Percentiles rank a stretch among this genome's conserved stretches.
Conservation (phyloP, 805 yeast genomes). For the Candida manassasensis region DNA sequence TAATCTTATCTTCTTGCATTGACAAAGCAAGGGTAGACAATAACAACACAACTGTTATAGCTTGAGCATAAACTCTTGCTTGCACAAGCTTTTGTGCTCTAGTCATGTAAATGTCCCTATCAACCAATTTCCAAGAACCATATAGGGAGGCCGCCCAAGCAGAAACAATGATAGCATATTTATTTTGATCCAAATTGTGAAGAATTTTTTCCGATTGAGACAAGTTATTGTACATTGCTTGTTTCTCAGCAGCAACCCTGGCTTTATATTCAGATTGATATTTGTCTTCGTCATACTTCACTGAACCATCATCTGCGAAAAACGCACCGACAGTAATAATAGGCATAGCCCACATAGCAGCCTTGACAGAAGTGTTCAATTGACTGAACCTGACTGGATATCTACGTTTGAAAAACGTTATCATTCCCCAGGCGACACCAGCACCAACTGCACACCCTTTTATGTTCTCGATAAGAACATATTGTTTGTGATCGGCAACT, state of each 20-base stretch:
- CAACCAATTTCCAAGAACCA: constrained; percentile 70
- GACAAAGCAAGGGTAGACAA: constrained; percentile 62
- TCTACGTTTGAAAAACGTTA: constrained; percentile 31
- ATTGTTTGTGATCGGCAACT: constrained; percentile 57
- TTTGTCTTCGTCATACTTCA: constrained; percentile 55
- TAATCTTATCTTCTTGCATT: constrained; percentile 56
- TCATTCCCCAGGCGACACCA: constrained; percentile 50
- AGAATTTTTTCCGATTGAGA: constrained; percentile 46
- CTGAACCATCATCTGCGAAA: constrained; percentile 68
- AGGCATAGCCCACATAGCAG: constrained; percentile 67
- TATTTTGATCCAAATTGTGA: constrained; percentile 47
- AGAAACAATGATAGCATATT: constrained; percentile 63
- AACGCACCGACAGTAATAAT: constrained; percentile 59
- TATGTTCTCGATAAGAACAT: constrained; percentile 55
- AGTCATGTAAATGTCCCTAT: constrained; percentile 67
- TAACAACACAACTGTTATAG: constrained; percentile 64
- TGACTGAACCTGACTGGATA: constrained; percentile 46
- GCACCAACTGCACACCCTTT: constrained; percentile 59
- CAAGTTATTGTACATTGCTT: constrained; percentile 48
- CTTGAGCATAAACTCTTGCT: constrained; percentile 87
- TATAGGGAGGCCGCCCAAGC: constrained; percentile 78
- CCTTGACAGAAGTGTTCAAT: constrained; percentile 36
- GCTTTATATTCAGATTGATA: constrained; percentile 47
- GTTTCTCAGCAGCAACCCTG: constrained; percentile 41
- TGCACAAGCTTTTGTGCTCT: constrained; percentile 73